Evolutionary conservation across 2,329 filamentous ascomycete genomes (phyloP), one percentile per base, ranked within the genome.

Genomic region (Arachnomyces sp.): DNA sequence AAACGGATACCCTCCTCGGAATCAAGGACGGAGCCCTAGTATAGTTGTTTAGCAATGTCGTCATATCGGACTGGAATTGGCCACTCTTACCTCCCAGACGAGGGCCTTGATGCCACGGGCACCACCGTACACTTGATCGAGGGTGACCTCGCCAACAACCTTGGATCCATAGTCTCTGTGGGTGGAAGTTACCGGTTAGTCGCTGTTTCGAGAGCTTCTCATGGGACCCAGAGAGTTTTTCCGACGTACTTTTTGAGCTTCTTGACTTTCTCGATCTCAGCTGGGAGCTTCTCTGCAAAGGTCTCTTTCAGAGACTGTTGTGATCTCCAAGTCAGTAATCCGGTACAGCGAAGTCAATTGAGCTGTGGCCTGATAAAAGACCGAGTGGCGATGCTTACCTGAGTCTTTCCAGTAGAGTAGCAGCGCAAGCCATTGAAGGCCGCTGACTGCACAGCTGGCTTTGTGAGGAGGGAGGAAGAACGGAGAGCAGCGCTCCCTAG

Each of bases 261-360:
- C 86, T 98, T 98, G 76, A 98, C 88, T 80, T 96, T 86, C 74
- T 98, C 92, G 64, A 95, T 83, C 80, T 96, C 93, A 67, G 82
- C 87, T 57, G 92, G 92, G 49, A 98, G 77, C 62, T 90, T 83
- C 68, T 92, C 89, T 65, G 90, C 90, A 68, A 98, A 96, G 64
- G 88, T 90, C 68, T 98, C 92, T 77, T 98, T 98, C 65, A 98
- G 73, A 56, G 88, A 88, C 92, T 98, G 56, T n/a, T 41, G 50
- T 50, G 38, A 35, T 18, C 37, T 14, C n/a, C 45, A 57, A 40
- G 59, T 64, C 49, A 53, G 51, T 42, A 44, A 45, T 36, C 20
- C 5, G 20, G 9, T 5, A 25, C 20, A 25, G 5, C 5, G 20
- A 25, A 25, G 9, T 5, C 20, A 25, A 25, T 25, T 25, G 20